Evolutionary conservation across 2,329 filamentous ascomycete species (phyloP).

Genomic region (Claviceps lovelessii): DNA sequence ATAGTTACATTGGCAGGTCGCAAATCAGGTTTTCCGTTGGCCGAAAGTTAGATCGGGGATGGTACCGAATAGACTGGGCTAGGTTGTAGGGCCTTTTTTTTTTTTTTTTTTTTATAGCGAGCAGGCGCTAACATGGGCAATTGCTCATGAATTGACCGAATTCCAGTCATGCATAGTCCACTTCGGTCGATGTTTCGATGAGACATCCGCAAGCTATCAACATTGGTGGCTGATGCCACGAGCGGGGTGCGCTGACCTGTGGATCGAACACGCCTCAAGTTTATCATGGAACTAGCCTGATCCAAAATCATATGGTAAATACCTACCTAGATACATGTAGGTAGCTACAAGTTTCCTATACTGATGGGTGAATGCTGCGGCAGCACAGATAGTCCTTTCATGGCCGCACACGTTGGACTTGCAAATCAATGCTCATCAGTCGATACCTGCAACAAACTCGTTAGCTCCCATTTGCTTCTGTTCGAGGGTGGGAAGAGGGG

Average conservation of each 20-base stretch:
- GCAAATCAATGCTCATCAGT: background rate
- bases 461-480: conserved; percentile 1
- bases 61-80: background rate
- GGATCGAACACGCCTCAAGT: background rate
- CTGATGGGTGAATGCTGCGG: background rate
- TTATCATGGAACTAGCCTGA: background rate
- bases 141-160: background rate
- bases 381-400: background rate
- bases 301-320: background rate
- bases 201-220: background rate
- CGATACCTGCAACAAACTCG: background rate
- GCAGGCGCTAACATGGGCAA: background rate
- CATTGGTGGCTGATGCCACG: background rate
- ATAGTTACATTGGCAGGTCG: background rate
- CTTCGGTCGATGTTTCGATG: background rate
- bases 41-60: background rate
- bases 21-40: background rate
- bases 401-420: background rate
- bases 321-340: too few relatives aligned
- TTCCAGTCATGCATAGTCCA: background rate
- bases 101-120: background rate
- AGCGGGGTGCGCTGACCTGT: background rate
- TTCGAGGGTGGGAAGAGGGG: conserved; percentile 1
- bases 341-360: background rate
- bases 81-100: background rate